Base-by-base conservation (phyloP, 164 flowering plant species). In the Berberis vulgaris region DNA sequence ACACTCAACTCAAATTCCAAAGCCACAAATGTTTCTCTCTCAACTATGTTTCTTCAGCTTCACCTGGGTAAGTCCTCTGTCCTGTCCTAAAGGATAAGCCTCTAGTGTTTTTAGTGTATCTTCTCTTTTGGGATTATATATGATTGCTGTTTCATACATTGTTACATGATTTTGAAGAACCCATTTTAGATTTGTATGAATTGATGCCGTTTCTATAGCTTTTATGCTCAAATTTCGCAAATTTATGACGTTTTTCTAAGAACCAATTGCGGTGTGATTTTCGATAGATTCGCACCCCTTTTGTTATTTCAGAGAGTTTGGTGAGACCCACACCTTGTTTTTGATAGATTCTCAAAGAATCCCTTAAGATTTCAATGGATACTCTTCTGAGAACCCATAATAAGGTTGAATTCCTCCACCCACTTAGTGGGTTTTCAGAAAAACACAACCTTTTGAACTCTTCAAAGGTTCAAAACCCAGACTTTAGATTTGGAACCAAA, bases 331-430 rank as follows among this genome's bases (percentile, higher is more conserved):
- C 26, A 26, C 26, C 26, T 26, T 26, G 26, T 26, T 26, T 26
- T 26, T 26, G 26, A 26, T 26, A 26, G 26, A 26, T 26, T 26
- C 26, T 26, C 26, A 26, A 26, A 26, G 26, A 26, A 26, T 26
- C 26, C 26, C 11, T 6, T 49, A 49, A 49, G 52, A 49, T 60
- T 69, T 69, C 63, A 2, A 91, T 91, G 97, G 91, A 77, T 75
- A 88, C 95, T 73, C 62, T 91, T 55, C 81, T 88, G 41, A 84
- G 79, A 71, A 84, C 86, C 6, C 89, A 80, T 72, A 81, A 80
- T 71, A 81, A 82, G 81, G 82, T 83, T 73, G 82, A 78, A 62
- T 79, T 81, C 68, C 59, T 78, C 57, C 80, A 77, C 60, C 85
- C 85, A 54, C 53, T 80, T 64, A 77, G 75, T 74, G 86, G 88